Conservation (phyloP, 805 yeast genomes). For the Candida multigemmis region DNA sequence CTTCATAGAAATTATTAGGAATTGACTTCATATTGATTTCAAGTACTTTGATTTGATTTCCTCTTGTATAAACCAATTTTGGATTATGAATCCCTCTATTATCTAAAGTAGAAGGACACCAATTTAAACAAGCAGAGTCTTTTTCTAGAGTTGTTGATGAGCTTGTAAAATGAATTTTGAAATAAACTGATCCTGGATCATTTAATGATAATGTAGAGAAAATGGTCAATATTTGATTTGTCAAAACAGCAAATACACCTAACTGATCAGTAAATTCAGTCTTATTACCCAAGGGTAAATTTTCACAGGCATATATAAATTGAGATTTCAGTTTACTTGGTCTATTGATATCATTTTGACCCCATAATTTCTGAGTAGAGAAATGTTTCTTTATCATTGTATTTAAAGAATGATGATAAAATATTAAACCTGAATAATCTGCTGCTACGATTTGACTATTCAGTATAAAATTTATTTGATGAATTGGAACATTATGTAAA, state of each 20-base stretch:
- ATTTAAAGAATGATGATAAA: slow-evolving; percentile 56
- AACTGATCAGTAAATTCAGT: slow-evolving; percentile 45
- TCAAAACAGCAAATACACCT: slow-evolving; percentile 54
- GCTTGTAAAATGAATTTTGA: slow-evolving; percentile 44
- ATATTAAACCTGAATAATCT: slow-evolving; percentile 34
- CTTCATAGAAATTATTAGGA: slow-evolving; percentile 15
- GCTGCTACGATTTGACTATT: slow-evolving; percentile 19
- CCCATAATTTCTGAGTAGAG: slow-evolving; percentile 42
- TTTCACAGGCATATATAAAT: slow-evolving; percentile 22
- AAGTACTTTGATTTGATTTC: slow-evolving; percentile 47
- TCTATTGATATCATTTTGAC: slow-evolving; percentile 24
- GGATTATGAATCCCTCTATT: slow-evolving; percentile 19
- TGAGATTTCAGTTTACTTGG: slow-evolving; percentile 6
- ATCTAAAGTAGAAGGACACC: slow-evolving; percentile 48
- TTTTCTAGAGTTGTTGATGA: slow-evolving; percentile 34
- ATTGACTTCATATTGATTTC: slow-evolving; percentile 35
- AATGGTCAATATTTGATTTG: slow-evolving; percentile 40
- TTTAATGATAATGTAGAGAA: slow-evolving; percentile 44
- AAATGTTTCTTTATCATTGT: slow-evolving; percentile 44
- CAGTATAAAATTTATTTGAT: slow-evolving; percentile 16
- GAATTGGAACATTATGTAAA: slow-evolving; percentile 13
- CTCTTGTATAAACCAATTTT: slow-evolving; percentile 60
- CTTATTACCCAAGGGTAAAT: slow-evolving; percentile 54
- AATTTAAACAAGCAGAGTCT: slow-evolving; percentile 39
- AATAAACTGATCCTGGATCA: slow-evolving; percentile 11